A percentile compares a stretch with the other conserved stretches of the same genome.
Evolutionary conservation across 352 stramenopile genomes (phyloP).

Genomic region (Phytopythium chamaehyphon): DNA sequence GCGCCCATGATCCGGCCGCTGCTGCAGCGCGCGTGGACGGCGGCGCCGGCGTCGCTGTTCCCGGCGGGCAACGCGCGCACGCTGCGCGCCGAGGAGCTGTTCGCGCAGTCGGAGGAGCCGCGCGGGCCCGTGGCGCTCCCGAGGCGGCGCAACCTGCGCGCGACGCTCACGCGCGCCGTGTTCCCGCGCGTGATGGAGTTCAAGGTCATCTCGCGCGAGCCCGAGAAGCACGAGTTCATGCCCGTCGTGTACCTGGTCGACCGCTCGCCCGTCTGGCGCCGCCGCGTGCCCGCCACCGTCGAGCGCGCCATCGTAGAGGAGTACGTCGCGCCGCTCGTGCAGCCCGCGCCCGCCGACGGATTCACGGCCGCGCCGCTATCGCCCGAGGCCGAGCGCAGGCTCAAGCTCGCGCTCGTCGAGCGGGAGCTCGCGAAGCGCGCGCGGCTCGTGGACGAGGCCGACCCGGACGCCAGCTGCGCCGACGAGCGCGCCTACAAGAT

Average conservation of each 20-base stretch:
- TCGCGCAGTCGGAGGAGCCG: slow-evolving; percentile 10
- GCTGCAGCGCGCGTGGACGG: slow-evolving; percentile 8
- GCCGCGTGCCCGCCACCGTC: slow-evolving; percentile 41
- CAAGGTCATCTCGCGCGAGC: slow-evolving; percentile 69
- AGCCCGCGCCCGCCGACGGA: slow-evolving; percentile 1
- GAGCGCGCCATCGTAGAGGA: slow-evolving; percentile 52
- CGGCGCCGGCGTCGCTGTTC: slow-evolving; percentile 8
- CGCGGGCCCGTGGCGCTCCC: slow-evolving; percentile 13
- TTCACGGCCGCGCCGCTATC: slow-evolving; percentile 4
- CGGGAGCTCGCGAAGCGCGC: slow-evolving; percentile 35
- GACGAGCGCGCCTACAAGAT: slow-evolving; percentile 62
- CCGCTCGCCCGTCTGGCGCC: slow-evolving; percentile 42
- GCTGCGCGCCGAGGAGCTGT: slow-evolving; percentile 15
- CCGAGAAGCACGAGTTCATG: slow-evolving; percentile 77
- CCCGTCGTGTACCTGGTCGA: slow-evolving; percentile 70
- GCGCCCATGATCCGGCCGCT: slow-evolving; percentile 2
- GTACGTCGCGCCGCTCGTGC: slow-evolving; percentile 53
- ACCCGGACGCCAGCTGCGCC: slow-evolving; percentile 24
- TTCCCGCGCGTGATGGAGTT: slow-evolving; percentile 73
- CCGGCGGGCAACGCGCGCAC: slow-evolving; percentile 5
- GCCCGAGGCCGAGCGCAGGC: slow-evolving; percentile 6
- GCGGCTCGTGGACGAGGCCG: slow-evolving; percentile 35
- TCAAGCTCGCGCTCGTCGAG: slow-evolving; percentile 20
- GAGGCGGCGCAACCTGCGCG: slow-evolving; percentile 11
- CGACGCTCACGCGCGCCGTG: slow-evolving; percentile 35